Conservation (phyloP, 192 early-diverging fungal species). For the Coemansia umbellata region DNA sequence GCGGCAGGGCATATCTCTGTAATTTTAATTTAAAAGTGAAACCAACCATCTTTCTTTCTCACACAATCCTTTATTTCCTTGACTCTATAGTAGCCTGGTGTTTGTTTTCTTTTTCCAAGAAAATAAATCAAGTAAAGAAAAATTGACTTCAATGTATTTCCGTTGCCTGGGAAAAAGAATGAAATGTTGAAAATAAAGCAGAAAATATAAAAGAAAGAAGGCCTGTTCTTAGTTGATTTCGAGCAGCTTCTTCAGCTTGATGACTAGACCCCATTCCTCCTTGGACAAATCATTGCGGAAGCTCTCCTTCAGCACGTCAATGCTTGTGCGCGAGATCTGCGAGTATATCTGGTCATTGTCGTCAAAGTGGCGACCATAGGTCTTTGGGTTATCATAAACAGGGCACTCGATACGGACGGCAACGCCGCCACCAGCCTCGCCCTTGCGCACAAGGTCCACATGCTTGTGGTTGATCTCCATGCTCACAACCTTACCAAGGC, state of each 20-base stretch:
- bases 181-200: neutral
- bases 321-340: conserved; percentile 81
- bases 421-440: conserved; percentile 76
- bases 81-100: too few species aligned
- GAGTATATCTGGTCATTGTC: conserved; percentile 76
- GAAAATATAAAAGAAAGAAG: neutral
- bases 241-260: conserved; percentile 73
- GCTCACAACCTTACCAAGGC: conserved; percentile 82
- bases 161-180: neutral
- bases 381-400: conserved; percentile 79
- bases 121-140: too few species aligned
- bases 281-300: conserved; percentile 90
- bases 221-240: conserved; percentile 46
- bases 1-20: too few species aligned
- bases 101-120: too few species aligned
- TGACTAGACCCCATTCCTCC: conserved; percentile 81
- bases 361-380: conserved; percentile 90
- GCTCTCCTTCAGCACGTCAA: conserved; percentile 90
- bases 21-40: too few species aligned
- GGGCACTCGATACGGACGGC: conserved; percentile 89
- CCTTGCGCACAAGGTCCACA: conserved; percentile 76
- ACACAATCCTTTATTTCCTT: too few species aligned
- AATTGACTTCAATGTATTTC: neutral
- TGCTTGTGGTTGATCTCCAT: conserved; percentile 93
- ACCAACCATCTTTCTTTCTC: too few species aligned